Conservation (phyloP, 805 yeast species). For the Grigorovia humatica region DNA sequence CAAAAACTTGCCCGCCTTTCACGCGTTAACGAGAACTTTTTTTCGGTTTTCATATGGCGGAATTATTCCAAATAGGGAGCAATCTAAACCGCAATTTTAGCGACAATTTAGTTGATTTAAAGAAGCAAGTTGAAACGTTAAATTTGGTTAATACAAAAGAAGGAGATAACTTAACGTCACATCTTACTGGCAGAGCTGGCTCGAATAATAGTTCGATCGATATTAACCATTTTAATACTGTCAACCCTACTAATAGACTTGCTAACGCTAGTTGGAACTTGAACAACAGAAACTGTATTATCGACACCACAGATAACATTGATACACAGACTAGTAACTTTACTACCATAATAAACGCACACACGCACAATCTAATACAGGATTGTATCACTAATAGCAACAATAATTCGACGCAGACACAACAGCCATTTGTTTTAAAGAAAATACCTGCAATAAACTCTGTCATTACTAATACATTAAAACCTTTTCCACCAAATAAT, state of each 20-base stretch:
- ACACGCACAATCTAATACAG: no score
- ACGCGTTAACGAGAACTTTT: neutral
- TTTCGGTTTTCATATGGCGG: neutral
- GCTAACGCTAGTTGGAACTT: neutral
- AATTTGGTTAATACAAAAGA: neutral
- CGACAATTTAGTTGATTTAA: neutral
- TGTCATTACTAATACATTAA: no score
- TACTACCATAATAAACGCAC: no score
- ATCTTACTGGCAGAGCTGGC: neutral
- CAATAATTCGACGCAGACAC: no score
- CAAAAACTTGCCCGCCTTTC: neutral
- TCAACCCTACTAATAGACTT: no score
- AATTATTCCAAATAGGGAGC: neutral
- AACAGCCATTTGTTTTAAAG: no score
- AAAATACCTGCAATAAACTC: no score
- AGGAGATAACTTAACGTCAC: neutral
- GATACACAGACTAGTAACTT: no score
- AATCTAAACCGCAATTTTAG: neutral
- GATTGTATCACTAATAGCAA: no score
- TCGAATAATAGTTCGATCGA: neutral
- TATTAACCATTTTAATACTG: neutral
- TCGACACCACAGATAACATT: no score
- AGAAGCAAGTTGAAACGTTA: neutral
- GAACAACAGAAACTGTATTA: no score
- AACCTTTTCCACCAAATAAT: neutral